Conservation (phyloP, 805 yeast genomes). For the Pichia occidentalis region DNA sequence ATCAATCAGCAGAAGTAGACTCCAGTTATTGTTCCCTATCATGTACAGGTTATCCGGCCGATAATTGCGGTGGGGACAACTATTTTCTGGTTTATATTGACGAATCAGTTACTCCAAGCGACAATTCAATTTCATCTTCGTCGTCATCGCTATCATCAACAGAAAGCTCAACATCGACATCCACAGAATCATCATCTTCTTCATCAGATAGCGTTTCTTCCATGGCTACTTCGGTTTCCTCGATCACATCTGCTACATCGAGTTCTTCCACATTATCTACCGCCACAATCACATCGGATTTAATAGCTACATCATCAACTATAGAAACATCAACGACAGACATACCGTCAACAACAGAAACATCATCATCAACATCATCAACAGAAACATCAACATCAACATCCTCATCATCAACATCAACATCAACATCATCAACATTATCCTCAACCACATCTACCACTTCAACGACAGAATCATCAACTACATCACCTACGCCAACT, state of each 20-base stretch:
- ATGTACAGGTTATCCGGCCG: slow-evolving; percentile 58
- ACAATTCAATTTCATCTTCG: slow-evolving; percentile 15
- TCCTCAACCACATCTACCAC: slow-evolving; percentile 13
- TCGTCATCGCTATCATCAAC: slow-evolving; percentile 9
- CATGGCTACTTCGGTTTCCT: slow-evolving; percentile 11
- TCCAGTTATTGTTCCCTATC: slow-evolving; percentile 35
- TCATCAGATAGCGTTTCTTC: slow-evolving; percentile 13
- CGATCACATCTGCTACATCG: slow-evolving; percentile 15
- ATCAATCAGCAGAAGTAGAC: slow-evolving; percentile 24
- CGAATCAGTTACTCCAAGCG: slow-evolving; percentile 8
- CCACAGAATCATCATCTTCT: slow-evolving; percentile 18
- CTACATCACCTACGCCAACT: slow-evolving; percentile 7
- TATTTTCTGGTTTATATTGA: slow-evolving; percentile 44
- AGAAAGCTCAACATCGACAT: slow-evolving; percentile 15
- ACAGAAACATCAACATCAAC: slow-evolving; percentile 10
- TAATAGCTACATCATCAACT: slow-evolving; percentile 5
- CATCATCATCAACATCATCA: slow-evolving; percentile 14
- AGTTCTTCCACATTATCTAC: slow-evolving; percentile 15
- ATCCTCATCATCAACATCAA: slow-evolving; percentile 6
- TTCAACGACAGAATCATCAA: slow-evolving; percentile 17
- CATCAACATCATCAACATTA: slow-evolving; percentile 10
- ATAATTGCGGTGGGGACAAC: slow-evolving; percentile 53
- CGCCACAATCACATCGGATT: slow-evolving; percentile 12
- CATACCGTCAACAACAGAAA: slow-evolving; percentile 10
- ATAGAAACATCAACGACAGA: slow-evolving; percentile 10